These are phyloP conservation scores for Elaeagnus macrophylla DNA, from an alignment of 306 rosid species.

Conservation along the genomic window DNA sequence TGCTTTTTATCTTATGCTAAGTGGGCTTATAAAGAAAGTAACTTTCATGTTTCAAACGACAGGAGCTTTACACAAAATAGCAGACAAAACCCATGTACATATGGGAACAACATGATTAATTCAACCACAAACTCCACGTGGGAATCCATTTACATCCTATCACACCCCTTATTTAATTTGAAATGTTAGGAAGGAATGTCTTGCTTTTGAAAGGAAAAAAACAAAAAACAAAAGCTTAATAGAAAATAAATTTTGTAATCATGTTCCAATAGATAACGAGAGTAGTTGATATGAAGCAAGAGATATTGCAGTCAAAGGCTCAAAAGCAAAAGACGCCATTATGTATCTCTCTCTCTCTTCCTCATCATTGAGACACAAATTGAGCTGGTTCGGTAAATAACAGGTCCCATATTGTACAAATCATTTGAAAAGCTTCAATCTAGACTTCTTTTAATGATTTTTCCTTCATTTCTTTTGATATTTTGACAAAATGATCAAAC, in stretches of 20 bases:
- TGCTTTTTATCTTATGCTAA: conserved; percentile 22
- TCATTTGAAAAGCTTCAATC: conserved; percentile 31
- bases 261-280: conserved; percentile 24
- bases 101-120: conserved; percentile 27
- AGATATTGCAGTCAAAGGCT: conserved; percentile 31
- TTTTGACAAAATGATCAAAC: neutral
- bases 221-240: conserved; percentile 21
- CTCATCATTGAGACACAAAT: conserved; percentile 20
- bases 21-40: conserved; percentile 17
- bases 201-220: conserved; percentile 26
- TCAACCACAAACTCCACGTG: conserved; percentile 27
- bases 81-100: conserved; percentile 27
- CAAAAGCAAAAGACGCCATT: conserved; percentile 13
- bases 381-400: conserved; percentile 31
- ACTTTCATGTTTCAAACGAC: conserved; percentile 21
- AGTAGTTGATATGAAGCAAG: conserved; percentile 22
- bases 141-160: conserved; percentile 29
- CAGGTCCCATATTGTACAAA: conserved; percentile 18
- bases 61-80: conserved; percentile 20
- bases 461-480: conserved; percentile 18
- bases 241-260: conserved; percentile 31
- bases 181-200: conserved; percentile 41
- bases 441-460: conserved; percentile 17
- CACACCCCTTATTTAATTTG: conserved; percentile 25
- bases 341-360: neutral